Base-by-base conservation (phyloP, 2,329 filamentous ascomycete genomes). In the Paecilomyces formosus region DNA sequence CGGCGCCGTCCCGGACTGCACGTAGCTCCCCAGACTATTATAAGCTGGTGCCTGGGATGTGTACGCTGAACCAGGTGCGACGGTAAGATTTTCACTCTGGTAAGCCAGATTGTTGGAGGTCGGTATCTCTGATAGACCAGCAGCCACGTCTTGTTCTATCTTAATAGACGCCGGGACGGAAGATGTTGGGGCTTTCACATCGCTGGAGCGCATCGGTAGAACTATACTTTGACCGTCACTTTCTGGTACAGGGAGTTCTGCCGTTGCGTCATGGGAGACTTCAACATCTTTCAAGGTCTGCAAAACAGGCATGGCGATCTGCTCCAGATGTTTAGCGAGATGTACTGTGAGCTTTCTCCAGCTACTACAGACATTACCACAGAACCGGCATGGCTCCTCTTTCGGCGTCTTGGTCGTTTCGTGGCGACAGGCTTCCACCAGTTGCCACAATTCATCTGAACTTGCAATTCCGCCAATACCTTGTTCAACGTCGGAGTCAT, bases 261-360 rank as follows among this genome's bases (percentile, higher is more conserved):
- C 86, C 62, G 88, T 79, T 22, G 85, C 88, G 64, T 88, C 84
- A 8, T 68, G 61, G 12, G 71, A 69, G 52, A 78, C 67, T 49
- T 74, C 70, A 60, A 74, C 70, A 59, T 79, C 74, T 56, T 72
- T 73, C 49, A 79, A 76, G 52, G 82, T 68, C 55, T 74, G 70
- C 58, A 96, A 78, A 31, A 96, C 84, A 0, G 92, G 92, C 68
- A 96, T 83, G 66, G 89, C 90, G 68, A 96, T 89, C 64, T 91
- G 86, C 73, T 96, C 91, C 91, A 97, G 94, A 72, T 97, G 92
- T 73, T 93, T 93, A 55, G 91, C 91, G 70, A 96, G 76, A 74
- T 96, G 92, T n/a, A 94, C 90, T 0, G 90, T 95, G 60, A 96
- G 78, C 76, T 95, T 95, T 81, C 96, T 96, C 91, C 91, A 96